phyloP scores from a whole-genome alignment of 306 rosid species.

The Dryas octopetala region DNA sequence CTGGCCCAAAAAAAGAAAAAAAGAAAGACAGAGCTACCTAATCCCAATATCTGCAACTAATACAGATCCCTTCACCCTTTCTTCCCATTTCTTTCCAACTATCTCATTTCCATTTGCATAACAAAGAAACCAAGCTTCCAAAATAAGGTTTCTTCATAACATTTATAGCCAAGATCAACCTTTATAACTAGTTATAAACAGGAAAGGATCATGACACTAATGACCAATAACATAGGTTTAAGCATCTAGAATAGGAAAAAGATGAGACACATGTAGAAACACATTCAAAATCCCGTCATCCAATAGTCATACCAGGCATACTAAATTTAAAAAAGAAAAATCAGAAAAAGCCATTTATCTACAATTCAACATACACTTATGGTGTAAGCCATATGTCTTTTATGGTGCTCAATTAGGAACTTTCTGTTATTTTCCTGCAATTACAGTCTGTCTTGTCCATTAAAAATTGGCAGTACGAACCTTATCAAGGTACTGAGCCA shows the following conservation, averaged over 20 bases:
- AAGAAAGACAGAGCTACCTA: background rate
- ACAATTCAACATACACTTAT: background rate
- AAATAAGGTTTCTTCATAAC: conserved; percentile 15
- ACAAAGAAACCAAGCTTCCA: conserved; percentile 4
- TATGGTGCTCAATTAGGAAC: background rate
- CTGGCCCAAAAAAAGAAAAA: no score
- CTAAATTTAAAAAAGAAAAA: background rate
- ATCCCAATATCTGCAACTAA: background rate
- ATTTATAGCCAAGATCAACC: background rate
- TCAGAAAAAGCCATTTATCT: background rate
- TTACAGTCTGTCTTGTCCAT: background rate
- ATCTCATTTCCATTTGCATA: background rate
- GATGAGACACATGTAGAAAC: background rate
- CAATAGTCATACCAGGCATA: background rate
- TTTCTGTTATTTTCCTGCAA: background rate
- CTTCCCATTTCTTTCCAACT: conserved; percentile 16
- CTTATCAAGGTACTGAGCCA: conserved; percentile 91
- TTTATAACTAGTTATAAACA: background rate
- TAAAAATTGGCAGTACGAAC: conserved; percentile 50
- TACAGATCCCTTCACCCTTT: background rate
- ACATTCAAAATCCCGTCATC: background rate
- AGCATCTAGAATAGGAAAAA: background rate
- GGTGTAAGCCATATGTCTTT: background rate
- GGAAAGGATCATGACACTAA: background rate
- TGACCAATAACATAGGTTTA: background rate